phyloP scores from a whole-genome alignment of 805 yeast species.

The Candida manassasensis region DNA sequence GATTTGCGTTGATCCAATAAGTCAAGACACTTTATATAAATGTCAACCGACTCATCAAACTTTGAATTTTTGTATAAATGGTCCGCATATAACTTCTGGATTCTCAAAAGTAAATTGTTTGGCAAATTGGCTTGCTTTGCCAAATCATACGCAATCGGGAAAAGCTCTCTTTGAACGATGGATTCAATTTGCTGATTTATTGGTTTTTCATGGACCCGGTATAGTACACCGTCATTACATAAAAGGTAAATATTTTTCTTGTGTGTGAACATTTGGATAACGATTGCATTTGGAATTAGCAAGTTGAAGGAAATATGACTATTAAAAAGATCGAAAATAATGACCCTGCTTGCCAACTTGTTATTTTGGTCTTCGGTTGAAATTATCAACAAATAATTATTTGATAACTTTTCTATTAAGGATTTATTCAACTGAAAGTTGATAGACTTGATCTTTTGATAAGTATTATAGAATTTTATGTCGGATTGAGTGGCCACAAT shows the following conservation, averaged over 20 bases:
- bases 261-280: conserved; percentile 52
- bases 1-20: conserved; percentile 12
- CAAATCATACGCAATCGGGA: conserved; percentile 64
- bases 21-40: conserved; percentile 51
- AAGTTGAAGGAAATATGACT: conserved; percentile 67
- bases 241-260: conserved; percentile 59
- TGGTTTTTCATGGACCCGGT: conserved; percentile 61
- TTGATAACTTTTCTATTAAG: conserved; percentile 41
- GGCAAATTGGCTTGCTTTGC: conserved; percentile 41
- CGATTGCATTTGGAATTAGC: conserved; percentile 56
- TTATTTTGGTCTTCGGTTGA: conserved; percentile 38
- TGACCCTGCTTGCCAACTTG: conserved; percentile 46
- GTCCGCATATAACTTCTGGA: conserved; percentile 58
- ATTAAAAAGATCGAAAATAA: conserved; percentile 65
- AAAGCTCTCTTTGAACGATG: conserved; percentile 65
- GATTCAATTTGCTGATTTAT: conserved; percentile 64
- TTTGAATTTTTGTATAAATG: conserved; percentile 63
- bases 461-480: conserved; percentile 55
- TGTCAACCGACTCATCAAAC: conserved; percentile 64
- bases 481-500: conserved; percentile 64
- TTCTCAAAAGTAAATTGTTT: conserved; percentile 23
- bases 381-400: conserved; percentile 56
- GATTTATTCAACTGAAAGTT: conserved; percentile 55
- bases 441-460: conserved; percentile 50
- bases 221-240: conserved; percentile 71